These are phyloP conservation scores for Austroboletus niveus DNA, from an alignment of 1,284 basidiomycete species.

Conservation along the genomic window DNA sequence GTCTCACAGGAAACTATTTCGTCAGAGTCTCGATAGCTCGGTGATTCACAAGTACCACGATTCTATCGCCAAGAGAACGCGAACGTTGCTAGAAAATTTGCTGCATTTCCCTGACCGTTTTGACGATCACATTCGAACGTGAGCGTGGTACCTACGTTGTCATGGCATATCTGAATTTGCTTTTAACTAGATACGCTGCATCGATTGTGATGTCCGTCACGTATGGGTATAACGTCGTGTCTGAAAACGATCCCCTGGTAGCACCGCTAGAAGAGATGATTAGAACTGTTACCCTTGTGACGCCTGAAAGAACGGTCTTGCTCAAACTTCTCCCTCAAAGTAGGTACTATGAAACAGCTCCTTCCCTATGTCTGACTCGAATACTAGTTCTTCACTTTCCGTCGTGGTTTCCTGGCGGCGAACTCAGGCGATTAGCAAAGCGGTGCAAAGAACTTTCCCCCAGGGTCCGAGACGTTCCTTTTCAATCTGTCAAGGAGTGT, in stretches of 20 bases:
- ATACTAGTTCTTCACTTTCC: constrained; percentile 29
- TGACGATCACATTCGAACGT: constrained; percentile 15
- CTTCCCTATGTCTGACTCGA: constrained; percentile 5
- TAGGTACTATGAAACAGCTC: constrained; percentile 7
- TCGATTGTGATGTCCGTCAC: constrained; percentile 23
- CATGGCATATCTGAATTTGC: neutral
- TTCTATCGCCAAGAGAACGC: constrained; percentile 2
- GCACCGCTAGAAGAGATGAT: constrained; percentile 15
- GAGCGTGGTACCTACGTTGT: neutral
- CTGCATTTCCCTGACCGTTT: constrained; percentile 11
- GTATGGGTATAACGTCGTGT: constrained; percentile 21
- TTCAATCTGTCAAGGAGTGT: constrained; percentile 33
- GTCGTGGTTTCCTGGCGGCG: constrained; percentile 35
- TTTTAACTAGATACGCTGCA: constrained; percentile 15
- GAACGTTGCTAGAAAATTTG: constrained; percentile 10
- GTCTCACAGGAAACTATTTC: constrained; percentile 17
- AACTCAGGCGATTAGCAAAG: constrained; percentile 23
- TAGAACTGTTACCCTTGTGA: constrained; percentile 6
- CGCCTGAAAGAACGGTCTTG: constrained; percentile 22
- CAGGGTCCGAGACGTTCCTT: constrained; percentile 29
- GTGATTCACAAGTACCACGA: constrained; percentile 13
- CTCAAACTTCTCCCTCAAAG: constrained; percentile 21
- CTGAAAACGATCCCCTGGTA: constrained; percentile 17
- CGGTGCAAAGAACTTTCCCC: constrained; percentile 25
- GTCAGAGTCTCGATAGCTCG: constrained; percentile 13